Conservation (phyloP, 2,329 filamentous ascomycete species). For the Neopestalotiopsis sp. region DNA sequence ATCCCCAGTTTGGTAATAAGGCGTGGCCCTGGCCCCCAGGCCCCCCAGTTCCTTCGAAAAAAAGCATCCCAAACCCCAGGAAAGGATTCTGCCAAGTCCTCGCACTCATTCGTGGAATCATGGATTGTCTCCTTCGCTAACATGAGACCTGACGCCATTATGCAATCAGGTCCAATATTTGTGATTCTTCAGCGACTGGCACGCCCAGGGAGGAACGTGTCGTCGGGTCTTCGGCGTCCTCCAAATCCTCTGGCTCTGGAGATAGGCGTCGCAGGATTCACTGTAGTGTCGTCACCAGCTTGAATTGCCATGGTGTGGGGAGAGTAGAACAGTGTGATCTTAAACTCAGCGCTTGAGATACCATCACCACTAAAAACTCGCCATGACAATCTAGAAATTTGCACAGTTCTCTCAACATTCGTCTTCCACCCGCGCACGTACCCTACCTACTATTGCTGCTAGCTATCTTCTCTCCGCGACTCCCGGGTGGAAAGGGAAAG, state of each 20-base stretch:
- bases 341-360: no score
- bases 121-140: not conserved
- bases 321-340: no score
- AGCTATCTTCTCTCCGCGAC: not conserved
- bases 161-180: not conserved
- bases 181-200: not conserved
- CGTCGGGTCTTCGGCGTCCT: not conserved
- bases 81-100: not conserved
- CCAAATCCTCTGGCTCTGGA: not conserved
- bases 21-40: not conserved
- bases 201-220: not conserved
- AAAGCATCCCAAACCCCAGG: not conserved
- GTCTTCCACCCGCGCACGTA: no score
- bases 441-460: no score
- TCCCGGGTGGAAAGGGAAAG: not conserved
- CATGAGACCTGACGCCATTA: not conserved
- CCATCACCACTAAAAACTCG: no score
- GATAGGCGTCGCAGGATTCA: not conserved
- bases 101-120: not conserved
- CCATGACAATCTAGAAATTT: not conserved
- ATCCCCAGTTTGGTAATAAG: not conserved
- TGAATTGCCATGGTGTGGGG: no score
- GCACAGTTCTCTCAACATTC: not conserved
- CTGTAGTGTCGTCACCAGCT: no score
- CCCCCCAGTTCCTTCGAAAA: not conserved